These are phyloP conservation scores for Russula vinacea DNA, from an alignment of 768 basidiomycete species.

Conservation along the genomic window DNA sequence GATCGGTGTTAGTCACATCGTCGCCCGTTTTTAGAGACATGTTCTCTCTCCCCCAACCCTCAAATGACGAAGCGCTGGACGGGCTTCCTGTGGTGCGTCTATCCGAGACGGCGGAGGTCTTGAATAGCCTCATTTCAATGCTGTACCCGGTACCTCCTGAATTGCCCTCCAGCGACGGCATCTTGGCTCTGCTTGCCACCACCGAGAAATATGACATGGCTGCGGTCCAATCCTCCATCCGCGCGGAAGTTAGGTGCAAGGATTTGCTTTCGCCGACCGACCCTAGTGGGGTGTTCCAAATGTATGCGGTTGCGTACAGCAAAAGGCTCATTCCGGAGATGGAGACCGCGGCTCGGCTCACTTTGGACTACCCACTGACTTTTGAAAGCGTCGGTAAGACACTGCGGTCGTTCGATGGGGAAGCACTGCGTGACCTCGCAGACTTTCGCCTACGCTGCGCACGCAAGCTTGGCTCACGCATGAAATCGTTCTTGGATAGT, in stretches of 20 bases:
- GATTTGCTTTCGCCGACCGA: neutral
- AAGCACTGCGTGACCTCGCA: slow-evolving; percentile 3
- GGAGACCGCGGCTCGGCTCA: neutral
- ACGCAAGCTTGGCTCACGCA: neutral
- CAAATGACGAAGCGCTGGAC: neutral
- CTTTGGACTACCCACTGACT: neutral
- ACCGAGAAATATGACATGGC: slow-evolving; percentile 16
- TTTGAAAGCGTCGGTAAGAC: neutral
- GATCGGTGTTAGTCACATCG: neutral
- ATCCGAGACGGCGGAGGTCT: slow-evolving; percentile 4
- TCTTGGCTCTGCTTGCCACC: slow-evolving; percentile 10
- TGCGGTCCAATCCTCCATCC: slow-evolving; percentile 5
- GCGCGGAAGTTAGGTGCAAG: neutral
- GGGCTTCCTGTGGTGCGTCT: neutral
- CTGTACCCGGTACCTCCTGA: slow-evolving; percentile 3
- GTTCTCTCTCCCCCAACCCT: slow-evolving; percentile 12
- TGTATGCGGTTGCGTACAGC: slow-evolving; percentile 2
- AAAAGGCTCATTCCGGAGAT: slow-evolving; percentile 9
- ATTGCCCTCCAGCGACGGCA: neutral
- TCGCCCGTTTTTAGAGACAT: neutral
- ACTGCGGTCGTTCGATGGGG: slow-evolving; percentile 3
- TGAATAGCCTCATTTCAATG: slow-evolving; percentile 12
- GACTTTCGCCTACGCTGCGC: neutral
- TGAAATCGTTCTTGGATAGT: neutral
- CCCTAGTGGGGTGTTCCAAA: neutral